Percentiles rank a stretch among this genome's conserved stretches.
Evolutionary conservation across 306 rosid genomes (phyloP).

Genomic region (Parietaria judaica): DNA sequence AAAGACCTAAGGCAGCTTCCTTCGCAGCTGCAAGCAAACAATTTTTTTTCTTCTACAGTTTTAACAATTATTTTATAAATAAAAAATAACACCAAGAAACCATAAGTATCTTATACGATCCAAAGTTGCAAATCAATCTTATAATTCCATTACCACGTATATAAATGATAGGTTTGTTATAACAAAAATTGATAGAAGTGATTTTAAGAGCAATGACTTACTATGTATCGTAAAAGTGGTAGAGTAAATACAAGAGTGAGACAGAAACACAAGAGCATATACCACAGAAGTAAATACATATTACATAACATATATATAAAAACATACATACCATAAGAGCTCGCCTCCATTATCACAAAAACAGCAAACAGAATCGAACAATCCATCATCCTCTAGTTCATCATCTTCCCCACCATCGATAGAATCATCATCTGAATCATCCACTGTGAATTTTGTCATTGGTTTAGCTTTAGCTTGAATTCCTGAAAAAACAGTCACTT

Average conservation of each 20-base stretch:
- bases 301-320: too few species aligned
- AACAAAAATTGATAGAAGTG: too few species aligned
- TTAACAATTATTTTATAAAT: too few species aligned
- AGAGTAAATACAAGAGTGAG: not conserved
- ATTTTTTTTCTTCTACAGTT: not conserved
- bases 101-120: not conserved
- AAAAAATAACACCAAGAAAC: not conserved
- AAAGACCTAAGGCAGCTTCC: conserved; percentile 93
- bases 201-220: too few species aligned
- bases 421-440: conserved; percentile 37
- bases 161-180: too few species aligned
- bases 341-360: conserved; percentile 89
- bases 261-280: not conserved
- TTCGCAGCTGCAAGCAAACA: conserved; percentile 54
- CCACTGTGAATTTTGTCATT: conserved; percentile 65
- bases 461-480: conserved; percentile 28
- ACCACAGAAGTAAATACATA: too few species aligned
- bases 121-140: not conserved
- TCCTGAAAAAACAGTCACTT: conserved; percentile 34
- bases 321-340: conserved; percentile 45
- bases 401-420: conserved; percentile 43
- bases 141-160: too few species aligned
- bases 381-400: conserved; percentile 43
- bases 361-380: conserved; percentile 80
- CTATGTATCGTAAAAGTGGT: too few species aligned